Evolutionary conservation across 1,284 basidiomycete genomes (phyloP).

Genomic region (Marasmius fiardii): DNA sequence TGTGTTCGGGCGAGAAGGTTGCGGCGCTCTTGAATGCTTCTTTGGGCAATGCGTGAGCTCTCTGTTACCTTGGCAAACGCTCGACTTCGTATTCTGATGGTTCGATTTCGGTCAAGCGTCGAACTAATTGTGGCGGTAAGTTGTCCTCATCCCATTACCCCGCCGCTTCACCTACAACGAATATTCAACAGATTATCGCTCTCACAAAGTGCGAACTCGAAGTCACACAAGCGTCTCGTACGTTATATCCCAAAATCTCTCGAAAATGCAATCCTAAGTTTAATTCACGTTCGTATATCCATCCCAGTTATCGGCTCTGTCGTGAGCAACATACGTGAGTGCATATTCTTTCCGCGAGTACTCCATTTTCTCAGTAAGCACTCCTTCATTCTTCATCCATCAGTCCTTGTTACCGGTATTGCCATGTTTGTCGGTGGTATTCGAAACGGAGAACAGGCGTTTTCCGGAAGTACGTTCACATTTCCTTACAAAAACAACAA

Average conservation of each 20-base stretch:
- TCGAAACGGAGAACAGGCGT: neutral
- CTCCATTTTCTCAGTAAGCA: neutral
- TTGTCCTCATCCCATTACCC: neutral
- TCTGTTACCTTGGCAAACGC: too few relatives aligned
- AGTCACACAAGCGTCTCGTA: slow-evolving; percentile 6
- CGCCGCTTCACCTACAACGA: neutral
- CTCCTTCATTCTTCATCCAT: neutral
- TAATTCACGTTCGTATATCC: neutral
- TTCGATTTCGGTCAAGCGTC: neutral
- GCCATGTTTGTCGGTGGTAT: slow-evolving; percentile 3
- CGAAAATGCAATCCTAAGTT: neutral
- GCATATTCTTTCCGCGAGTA: neutral
- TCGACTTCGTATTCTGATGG: neutral
- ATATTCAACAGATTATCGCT: neutral
- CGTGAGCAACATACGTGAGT: slow-evolving; percentile 5
- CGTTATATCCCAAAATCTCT: neutral
- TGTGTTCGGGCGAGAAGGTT: slow-evolving; percentile 3
- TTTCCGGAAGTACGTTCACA: neutral
- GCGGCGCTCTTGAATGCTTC: slow-evolving; percentile 6
- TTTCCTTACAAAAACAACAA: too few relatives aligned
- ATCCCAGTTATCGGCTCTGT: slow-evolving; percentile 6
- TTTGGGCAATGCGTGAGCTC: slow-evolving; percentile 1
- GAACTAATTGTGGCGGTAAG: slow-evolving; percentile 1
- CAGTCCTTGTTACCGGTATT: slow-evolving; percentile 7
- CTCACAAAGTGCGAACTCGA: slow-evolving; percentile 6